Base-by-base conservation (phyloP, 768 basidiomycete genomes). In the Lanmaoa pseudosensibilis region DNA sequence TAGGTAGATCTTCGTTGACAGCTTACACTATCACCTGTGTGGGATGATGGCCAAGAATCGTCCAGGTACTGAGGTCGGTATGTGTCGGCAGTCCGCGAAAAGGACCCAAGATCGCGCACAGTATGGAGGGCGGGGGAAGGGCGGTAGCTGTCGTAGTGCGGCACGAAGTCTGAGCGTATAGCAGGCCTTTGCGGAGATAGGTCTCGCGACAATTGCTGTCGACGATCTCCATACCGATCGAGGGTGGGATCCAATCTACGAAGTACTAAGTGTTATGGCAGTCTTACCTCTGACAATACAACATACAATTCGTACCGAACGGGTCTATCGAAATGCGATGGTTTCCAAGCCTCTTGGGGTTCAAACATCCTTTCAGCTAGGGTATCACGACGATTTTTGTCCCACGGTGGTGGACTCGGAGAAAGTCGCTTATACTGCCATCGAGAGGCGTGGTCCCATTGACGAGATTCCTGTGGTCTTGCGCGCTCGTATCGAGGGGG, bases 261-360 rank as follows among this genome's bases (percentile, higher is more conserved):
- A 56, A 50, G 30, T 38, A 44, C 45, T 40, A 16, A 49, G 53
- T 53, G 62, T 57, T 56, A 68, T 46, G 44, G 55, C 38, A 52
- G 60, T 54, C 49, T 62, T 65, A 66, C 67, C 61, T 66, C 48
- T 46, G 55, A 52, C 37, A 43, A 60, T 56, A 48, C 40, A 57
- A 76, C 74, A 66, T 73, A 78, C 79, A 60, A 65, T 61, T 78
- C 81, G 45, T 69, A 65, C 60, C 78, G 74, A 36, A 49, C 32
- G 32, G 75, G 65, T 61, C 78, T 76, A 63, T 84, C 82, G 47
- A 64, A 64, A 61, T 83, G 83, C 10, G 73, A 70, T 60, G 86
- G 81, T 66, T 85, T 87, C 88, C 89, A 90, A 33, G 75, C 72
- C 19, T 87, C 84, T 34, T 86, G 87, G 33, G 88, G 87, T 66